Base-by-base conservation (phyloP, 164 flowering plant species). In the Tetracentron sinense region DNA sequence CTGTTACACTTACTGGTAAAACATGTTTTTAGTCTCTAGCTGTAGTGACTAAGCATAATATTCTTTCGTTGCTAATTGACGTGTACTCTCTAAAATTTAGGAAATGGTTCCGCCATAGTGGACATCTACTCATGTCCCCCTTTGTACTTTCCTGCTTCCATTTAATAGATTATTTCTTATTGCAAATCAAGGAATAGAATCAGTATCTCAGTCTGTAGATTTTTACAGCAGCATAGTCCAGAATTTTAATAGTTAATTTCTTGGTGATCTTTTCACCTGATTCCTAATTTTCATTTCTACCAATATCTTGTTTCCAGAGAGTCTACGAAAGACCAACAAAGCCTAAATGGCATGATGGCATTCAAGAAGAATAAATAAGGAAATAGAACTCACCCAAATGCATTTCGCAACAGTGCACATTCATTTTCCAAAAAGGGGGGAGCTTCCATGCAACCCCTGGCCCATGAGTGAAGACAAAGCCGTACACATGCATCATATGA, bases 401-500 rank as follows among this genome's bases (percentile, higher is more conserved):
- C 74, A 69, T 76, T 81, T 50, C 94, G 70, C 58, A 92, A 54
- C 30, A 92, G 65, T 55, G 85, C 82, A 76, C 97, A 90, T 72
- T 92, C 98, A 70, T 83, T 90, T 60, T 92, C 92, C 78, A 92
- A 65, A 73, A 92, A 92, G 65, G 84, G 70, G 7, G 96, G 98
- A 50, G 97, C 96, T 69, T 92, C 96, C 82, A 72, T 71, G 72
- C 86, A 83, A 56, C 95, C 90, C 74, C 76, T 79, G 15, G 96
- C 95, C 96, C 96, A 92, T 48, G 95, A 85, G 81, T 92, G 83
- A 74, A 92, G 94, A 71, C 98, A 92, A 52, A 92, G 88, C 21
- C 98, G 89, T 23, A 92, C 96, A 72, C 97, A 90, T 29, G 96
- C 96, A 69, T 92, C 98, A 70, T 92, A 92, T n/a, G 97, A 79